Conservation (phyloP, 805 yeast species). For the Candida parachauliodes region DNA sequence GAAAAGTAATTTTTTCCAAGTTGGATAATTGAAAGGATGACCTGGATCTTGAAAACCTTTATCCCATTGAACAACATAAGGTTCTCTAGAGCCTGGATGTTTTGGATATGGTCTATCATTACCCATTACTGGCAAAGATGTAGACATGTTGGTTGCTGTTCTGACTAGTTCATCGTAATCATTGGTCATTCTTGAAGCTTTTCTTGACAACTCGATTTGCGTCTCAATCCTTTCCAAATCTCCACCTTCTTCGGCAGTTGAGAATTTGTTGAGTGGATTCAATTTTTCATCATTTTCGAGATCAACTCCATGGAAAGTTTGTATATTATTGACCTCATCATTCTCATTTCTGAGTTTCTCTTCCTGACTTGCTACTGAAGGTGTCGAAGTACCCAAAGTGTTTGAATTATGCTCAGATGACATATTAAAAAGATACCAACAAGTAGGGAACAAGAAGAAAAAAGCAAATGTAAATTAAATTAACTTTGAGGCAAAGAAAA, state of each 20-base stretch:
- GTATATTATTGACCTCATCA: neutral
- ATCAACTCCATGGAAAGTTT: slow-evolving; percentile 3
- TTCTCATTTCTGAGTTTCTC: neutral
- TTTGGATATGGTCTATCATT: slow-evolving; percentile 64
- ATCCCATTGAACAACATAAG: slow-evolving; percentile 67
- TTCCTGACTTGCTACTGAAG: neutral
- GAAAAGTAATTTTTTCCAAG: slow-evolving; percentile 19
- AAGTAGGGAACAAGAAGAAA: too few species aligned
- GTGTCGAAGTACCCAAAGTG: neutral
- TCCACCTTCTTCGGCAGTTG: slow-evolving; percentile 3
- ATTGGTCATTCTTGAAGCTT: slow-evolving; percentile 19
- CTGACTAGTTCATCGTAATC: slow-evolving; percentile 25
- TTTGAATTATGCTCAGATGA: neutral
- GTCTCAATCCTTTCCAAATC: neutral
- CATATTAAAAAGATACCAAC: too few species aligned
- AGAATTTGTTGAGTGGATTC: neutral
- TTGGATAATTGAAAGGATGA: slow-evolving; percentile 78
- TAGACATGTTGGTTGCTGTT: slow-evolving; percentile 21
- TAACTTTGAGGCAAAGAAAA: too few species aligned
- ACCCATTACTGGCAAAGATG: slow-evolving; percentile 57
- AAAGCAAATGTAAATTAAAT: too few species aligned
- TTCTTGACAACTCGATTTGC: slow-evolving; percentile 4
- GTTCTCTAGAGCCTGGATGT: slow-evolving; percentile 48
- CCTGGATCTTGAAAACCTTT: slow-evolving; percentile 70
- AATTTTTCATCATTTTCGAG: neutral